Percentiles rank a stretch among this genome's conserved stretches.
phyloP scores from a whole-genome alignment of 306 rosid species.

The Fragaria ananassa region DNA sequence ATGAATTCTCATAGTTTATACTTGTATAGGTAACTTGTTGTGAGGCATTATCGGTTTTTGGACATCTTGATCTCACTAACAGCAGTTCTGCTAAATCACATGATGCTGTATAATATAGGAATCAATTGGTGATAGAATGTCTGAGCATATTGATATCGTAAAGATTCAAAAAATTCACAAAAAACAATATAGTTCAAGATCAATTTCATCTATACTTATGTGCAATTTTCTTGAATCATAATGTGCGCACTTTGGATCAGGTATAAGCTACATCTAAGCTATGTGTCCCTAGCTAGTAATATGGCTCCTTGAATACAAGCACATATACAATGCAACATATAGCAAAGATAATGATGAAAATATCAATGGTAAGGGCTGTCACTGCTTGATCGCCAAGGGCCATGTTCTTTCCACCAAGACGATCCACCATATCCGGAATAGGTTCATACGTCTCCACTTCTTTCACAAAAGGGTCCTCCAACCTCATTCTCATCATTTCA shows the following conservation, averaged over 20 bases:
- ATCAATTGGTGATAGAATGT: background rate
- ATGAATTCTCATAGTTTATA: background rate
- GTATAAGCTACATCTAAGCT: background rate
- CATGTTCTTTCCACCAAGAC: slow-evolving; percentile 73
- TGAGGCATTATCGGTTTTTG: background rate
- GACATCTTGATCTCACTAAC: background rate
- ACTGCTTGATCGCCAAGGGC: slow-evolving; percentile 73
- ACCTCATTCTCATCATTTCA: slow-evolving; percentile 59
- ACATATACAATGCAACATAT: slow-evolving; percentile 53
- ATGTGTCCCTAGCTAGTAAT: slow-evolving; percentile 28
- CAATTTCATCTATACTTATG: background rate
- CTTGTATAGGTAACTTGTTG: too few relatives aligned
- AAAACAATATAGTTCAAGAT: background rate
- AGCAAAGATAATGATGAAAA: slow-evolving; percentile 59
- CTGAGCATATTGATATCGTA: background rate
- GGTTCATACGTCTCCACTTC: slow-evolving; percentile 41
- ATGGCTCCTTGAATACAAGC: slow-evolving; percentile 56
- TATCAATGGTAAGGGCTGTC: slow-evolving; percentile 72
- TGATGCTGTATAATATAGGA: background rate
- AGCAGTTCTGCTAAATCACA: background rate
- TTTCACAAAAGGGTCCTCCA: slow-evolving; percentile 67
- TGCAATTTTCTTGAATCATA: background rate
- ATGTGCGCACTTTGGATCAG: background rate
- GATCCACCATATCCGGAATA: slow-evolving; percentile 77
- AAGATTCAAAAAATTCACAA: background rate